Percentiles rank a stretch among this genome's conserved stretches.
Evolutionary conservation across 1,139 yeast species (phyloP).

Genomic region (Yamadazyma siamensis): DNA sequence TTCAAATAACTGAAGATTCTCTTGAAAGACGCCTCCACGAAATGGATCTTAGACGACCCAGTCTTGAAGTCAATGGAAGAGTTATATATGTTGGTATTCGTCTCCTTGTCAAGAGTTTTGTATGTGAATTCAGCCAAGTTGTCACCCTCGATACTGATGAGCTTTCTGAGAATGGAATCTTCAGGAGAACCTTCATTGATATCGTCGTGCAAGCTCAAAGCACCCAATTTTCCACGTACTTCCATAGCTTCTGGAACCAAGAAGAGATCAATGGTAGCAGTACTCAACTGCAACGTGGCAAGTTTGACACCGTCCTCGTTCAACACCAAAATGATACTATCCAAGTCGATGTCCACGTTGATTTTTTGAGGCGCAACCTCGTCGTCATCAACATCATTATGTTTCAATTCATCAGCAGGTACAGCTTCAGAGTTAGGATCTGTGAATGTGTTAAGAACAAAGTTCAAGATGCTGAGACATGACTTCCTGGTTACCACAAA

Average conservation of each 20-base stretch:
- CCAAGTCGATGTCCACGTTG: conserved; percentile 64
- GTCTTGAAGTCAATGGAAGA: conserved; percentile 65
- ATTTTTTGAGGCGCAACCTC: conserved; percentile 69
- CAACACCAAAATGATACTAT: conserved; percentile 69
- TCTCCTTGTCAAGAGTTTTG: conserved; percentile 69
- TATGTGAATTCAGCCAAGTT: conserved; percentile 81
- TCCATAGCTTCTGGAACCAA: conserved; percentile 78
- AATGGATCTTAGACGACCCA: conserved; percentile 71
- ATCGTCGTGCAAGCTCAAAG: conserved; percentile 75
- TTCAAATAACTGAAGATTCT: conserved; percentile 64
- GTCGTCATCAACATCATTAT: conserved; percentile 52
- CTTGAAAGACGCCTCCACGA: conserved; percentile 77
- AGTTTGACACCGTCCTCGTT: conserved; percentile 82
- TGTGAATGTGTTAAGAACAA: conserved; percentile 81
- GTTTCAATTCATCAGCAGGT: conserved; percentile 67
- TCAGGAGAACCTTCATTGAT: conserved; percentile 59
- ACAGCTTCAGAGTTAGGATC: conserved; percentile 68
- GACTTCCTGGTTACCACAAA: conserved; percentile 77
- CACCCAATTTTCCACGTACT: conserved; percentile 74
- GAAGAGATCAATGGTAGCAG: conserved; percentile 66
- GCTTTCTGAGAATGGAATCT: conserved; percentile 58
- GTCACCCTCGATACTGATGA: conserved; percentile 78
- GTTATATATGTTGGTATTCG: conserved; percentile 47
- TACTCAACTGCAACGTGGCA: conserved; percentile 74
- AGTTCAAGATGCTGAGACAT: conserved; percentile 73